Conservation (phyloP, 768 basidiomycete genomes). For the Leccinum obscurum region DNA sequence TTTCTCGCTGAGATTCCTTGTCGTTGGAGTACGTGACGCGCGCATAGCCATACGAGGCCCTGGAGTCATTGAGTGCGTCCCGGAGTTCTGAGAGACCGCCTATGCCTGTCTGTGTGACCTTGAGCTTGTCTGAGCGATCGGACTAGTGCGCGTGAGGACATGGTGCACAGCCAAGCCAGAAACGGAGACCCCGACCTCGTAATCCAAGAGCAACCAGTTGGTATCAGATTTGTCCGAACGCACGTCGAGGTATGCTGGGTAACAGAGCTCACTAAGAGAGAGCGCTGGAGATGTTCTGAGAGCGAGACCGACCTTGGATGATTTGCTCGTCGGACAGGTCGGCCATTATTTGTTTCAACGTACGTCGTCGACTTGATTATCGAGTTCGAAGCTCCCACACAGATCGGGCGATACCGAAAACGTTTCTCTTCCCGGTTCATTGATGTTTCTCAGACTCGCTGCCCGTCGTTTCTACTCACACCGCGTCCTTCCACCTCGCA, state of each 20-base stretch:
- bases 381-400: background rate
- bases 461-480: constrained; percentile 30
- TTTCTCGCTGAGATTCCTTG: constrained; percentile 84
- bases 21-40: constrained; percentile 85
- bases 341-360: constrained; percentile 51
- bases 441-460: constrained; percentile 15
- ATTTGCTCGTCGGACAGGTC: constrained; percentile 77
- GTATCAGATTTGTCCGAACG: constrained; percentile 82
- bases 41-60: constrained; percentile 82
- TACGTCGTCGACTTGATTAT: constrained; percentile 1
- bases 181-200: constrained; percentile 56
- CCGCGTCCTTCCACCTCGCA: constrained; percentile 20
- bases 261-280: background rate
- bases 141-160: constrained; percentile 38
- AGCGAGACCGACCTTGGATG: constrained; percentile 54
- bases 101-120: constrained; percentile 74
- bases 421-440: background rate
- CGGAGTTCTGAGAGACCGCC: constrained; percentile 80
- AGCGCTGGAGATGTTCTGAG: background rate
- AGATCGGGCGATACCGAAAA: constrained; percentile 25
- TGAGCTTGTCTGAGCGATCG: constrained; percentile 80
- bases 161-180: constrained; percentile 19
- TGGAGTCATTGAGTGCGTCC: constrained; percentile 65
- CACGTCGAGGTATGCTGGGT: constrained; percentile 81
- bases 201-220: constrained; percentile 91